Evolutionary conservation across 805 yeast species (phyloP).

Genomic region (Yarrowia divulgata): DNA sequence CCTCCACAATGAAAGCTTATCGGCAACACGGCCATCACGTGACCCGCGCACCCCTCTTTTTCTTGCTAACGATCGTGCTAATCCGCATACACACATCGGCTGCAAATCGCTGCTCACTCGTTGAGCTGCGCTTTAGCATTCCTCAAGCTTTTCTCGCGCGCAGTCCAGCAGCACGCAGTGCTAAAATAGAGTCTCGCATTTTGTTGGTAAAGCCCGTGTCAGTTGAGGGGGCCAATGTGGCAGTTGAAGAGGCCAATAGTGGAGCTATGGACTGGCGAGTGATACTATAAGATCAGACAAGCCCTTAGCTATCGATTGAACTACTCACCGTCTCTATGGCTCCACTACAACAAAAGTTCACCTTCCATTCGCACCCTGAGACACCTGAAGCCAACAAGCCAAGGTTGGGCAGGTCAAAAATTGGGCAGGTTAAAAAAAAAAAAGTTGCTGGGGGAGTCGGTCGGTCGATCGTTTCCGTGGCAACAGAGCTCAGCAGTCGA

Average conservation of each 20-base stretch:
- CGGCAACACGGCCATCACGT: not conserved
- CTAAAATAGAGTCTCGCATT: not conserved
- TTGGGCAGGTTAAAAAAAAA: not conserved
- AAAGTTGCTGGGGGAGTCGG: constrained; percentile 4
- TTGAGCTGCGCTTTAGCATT: constrained; percentile 1
- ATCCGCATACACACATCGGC: not conserved
- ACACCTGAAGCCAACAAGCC: not conserved
- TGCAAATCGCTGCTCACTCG: constrained; percentile 6
- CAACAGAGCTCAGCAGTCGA: not conserved
- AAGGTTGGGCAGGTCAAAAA: not conserved
- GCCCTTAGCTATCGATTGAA: no score
- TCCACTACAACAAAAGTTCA: not conserved
- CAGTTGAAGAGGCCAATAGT: no score
- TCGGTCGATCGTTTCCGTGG: constrained; percentile 27
- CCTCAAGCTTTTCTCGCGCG: not conserved
- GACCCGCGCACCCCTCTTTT: not conserved
- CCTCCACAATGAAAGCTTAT: constrained; percentile 3
- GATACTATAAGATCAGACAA: no score
- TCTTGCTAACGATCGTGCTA: constrained; percentile 7
- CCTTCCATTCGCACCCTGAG: not conserved
- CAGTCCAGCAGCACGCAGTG: not conserved
- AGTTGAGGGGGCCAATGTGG: not conserved
- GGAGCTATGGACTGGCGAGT: no score
- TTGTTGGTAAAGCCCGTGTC: not conserved
- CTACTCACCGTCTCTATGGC: not conserved